These are phyloP conservation scores for Monoraphidium neglectum DNA, from an alignment of 139 green algal genomes.

Conservation along the genomic window DNA sequence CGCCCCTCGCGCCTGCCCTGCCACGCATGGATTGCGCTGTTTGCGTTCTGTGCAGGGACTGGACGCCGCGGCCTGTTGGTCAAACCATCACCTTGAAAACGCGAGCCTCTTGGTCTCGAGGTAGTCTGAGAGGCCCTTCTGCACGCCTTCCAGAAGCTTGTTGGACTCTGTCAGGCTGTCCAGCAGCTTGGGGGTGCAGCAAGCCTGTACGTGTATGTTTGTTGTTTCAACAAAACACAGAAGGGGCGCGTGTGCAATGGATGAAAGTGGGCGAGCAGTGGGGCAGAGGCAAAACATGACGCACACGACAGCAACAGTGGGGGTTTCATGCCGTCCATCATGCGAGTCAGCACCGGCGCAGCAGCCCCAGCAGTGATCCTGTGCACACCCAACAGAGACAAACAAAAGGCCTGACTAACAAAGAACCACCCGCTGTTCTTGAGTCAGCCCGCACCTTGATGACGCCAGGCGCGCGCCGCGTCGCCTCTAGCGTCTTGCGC, in stretches of 20 bases:
- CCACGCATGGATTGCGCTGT: no score
- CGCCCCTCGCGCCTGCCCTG: no score
- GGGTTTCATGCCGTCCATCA: background rate
- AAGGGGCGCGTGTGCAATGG: no score
- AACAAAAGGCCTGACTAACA: no score
- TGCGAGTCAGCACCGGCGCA: background rate
- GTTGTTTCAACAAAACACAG: background rate
- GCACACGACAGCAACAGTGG: background rate
- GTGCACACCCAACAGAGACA: no score
- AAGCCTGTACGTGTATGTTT: no score
- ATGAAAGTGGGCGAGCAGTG: no score
- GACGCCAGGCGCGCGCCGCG: slow-evolving; percentile 49
- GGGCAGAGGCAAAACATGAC: no score
- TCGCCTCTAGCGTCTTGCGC: slow-evolving; percentile 68
- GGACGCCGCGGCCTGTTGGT: no score
- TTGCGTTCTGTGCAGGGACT: no score
- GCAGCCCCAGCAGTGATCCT: no score
- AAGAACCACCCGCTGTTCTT: no score
- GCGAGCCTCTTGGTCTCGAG: slow-evolving; percentile 79
- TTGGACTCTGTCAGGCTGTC: slow-evolving; percentile 68
- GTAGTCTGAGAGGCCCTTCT: slow-evolving; percentile 76
- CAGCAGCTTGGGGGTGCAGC: slow-evolving; percentile 59
- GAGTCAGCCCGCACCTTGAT: slow-evolving; percentile 44
- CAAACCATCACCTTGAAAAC: slow-evolving; percentile 48
- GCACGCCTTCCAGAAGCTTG: slow-evolving; percentile 69